Base-by-base conservation (phyloP, 164 flowering plant genomes). In the Akebia trifoliata region DNA sequence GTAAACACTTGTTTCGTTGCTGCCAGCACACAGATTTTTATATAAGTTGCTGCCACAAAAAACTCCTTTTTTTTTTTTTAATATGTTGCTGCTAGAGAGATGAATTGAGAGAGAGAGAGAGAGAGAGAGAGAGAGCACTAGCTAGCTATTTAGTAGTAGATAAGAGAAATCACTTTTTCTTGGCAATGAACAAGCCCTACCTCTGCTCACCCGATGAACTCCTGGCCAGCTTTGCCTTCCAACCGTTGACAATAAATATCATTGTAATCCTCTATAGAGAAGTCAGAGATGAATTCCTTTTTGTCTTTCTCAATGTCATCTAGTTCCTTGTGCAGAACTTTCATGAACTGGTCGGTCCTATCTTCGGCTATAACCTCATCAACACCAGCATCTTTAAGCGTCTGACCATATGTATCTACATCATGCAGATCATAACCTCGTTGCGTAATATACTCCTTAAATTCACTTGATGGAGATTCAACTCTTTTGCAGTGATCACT, bases 341-440 rank as follows among this genome's bases (percentile, higher is more conserved):
- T 64, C 3, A 81, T 50, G 75, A 94, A 90, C 99, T 86, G 97
- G 61, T 83, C 77, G 21, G 99, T 94, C 49, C 97, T 76, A 66
- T 94, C 96, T 71, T 90, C 97, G 12, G 97, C 93, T 55, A 78
- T 62, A 20, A 94, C 96, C n/a, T 85, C 86, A 43, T 56, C 46
- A 69, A 90, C 90, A 43, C 99, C 99, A 71, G 99, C 99, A 75
- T 94, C 94, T 55, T 63, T 71, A 8, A 94, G 99, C 96, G 90
- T 94, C 99, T 90, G 93, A 25, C 97, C 97, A 60, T 94, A 94
- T 17, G 85, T 81, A 62, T 83, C 50, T 0, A 94, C 85, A 48
- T 82, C 91, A 62, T 94, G 99, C 30, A 93, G 83, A 76, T 90
- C 97, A 72, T 90, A 93, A 43, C 98, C 98, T 75, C 98, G 80